phyloP scores from a whole-genome alignment of 257 asterid species.

The Solanum clarkiae region DNA sequence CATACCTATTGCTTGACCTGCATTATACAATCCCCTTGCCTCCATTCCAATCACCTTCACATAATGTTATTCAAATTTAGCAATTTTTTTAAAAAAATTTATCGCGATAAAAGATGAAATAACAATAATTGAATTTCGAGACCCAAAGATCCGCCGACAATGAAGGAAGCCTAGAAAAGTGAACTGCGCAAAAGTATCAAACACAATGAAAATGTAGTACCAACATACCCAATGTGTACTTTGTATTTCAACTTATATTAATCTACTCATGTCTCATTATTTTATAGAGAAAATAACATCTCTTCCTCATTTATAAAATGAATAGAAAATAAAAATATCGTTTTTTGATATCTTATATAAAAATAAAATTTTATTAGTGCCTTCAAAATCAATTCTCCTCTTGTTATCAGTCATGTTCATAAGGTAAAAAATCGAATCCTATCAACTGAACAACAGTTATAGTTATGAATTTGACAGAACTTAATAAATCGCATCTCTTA shows the following conservation, averaged over 20 bases:
- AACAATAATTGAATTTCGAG: background rate
- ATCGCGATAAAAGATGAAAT: background rate
- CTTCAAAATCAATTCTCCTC: background rate
- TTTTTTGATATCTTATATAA: background rate
- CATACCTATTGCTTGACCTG: conserved; percentile 70
- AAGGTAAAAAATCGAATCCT: background rate
- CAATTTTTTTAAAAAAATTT: background rate
- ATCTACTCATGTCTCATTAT: background rate
- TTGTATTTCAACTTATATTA: background rate
- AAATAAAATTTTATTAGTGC: background rate
- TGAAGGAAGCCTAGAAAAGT: too few relatives aligned
- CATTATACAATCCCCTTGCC: conserved; percentile 68
- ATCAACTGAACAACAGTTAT: too few relatives aligned
- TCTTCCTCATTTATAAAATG: background rate
- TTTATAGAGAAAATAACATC: too few relatives aligned
- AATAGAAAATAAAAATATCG: background rate
- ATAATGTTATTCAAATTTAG: too few relatives aligned
- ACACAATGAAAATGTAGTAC: too few relatives aligned
- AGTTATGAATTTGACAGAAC: background rate
- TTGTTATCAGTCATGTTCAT: background rate
- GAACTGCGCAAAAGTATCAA: too few relatives aligned
- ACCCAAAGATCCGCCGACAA: background rate
- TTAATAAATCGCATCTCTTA: background rate
- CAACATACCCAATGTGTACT: background rate
- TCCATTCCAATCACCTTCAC: conserved; percentile 56